Conservation (phyloP, 2,329 filamentous ascomycete species). For the Pseudocercospora cruenta region DNA sequence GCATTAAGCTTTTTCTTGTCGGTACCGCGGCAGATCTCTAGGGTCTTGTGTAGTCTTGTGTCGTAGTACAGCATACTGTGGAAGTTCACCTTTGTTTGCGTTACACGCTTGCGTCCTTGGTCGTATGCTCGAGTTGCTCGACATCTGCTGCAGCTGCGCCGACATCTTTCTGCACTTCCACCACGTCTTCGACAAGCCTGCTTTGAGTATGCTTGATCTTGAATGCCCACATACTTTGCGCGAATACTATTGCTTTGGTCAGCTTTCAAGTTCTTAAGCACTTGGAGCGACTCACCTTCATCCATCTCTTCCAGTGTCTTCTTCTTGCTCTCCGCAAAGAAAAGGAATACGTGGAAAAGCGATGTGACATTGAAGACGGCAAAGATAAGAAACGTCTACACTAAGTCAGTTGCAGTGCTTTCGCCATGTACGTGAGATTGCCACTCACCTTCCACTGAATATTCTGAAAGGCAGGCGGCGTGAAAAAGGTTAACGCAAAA, state of each 20-base stretch:
- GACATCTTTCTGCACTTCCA: slow-evolving; percentile 14
- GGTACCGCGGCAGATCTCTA: too few relatives aligned
- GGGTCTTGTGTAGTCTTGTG: too few relatives aligned
- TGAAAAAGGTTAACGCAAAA: slow-evolving; percentile 21
- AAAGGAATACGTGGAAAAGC: slow-evolving; percentile 17
- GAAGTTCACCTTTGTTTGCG: too few relatives aligned
- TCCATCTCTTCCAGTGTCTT: slow-evolving; percentile 24
- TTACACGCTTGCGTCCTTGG: background rate
- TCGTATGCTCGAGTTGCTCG: background rate
- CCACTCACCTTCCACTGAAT: slow-evolving; percentile 14
- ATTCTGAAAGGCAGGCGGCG: slow-evolving; percentile 17
- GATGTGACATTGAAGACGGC: slow-evolving; percentile 16
- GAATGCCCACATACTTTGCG: slow-evolving; percentile 21
- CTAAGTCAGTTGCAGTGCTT: background rate
- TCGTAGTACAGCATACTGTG: too few relatives aligned
- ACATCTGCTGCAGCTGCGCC: slow-evolving; percentile 13
- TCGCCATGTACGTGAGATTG: background rate
- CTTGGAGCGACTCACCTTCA: too few relatives aligned
- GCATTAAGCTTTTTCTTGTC: too few relatives aligned
- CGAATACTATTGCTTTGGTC: slow-evolving; percentile 35
- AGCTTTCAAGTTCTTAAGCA: too few relatives aligned
- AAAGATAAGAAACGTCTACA: slow-evolving; percentile 20
- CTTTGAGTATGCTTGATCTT: slow-evolving; percentile 18
- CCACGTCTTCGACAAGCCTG: slow-evolving; percentile 11
- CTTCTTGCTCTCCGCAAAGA: slow-evolving; percentile 23